Percentiles rank a stretch among this genome's conserved stretches.
phyloP scores from a whole-genome alignment of 768 basidiomycete species.

The Pleurotus cornucopiae region DNA sequence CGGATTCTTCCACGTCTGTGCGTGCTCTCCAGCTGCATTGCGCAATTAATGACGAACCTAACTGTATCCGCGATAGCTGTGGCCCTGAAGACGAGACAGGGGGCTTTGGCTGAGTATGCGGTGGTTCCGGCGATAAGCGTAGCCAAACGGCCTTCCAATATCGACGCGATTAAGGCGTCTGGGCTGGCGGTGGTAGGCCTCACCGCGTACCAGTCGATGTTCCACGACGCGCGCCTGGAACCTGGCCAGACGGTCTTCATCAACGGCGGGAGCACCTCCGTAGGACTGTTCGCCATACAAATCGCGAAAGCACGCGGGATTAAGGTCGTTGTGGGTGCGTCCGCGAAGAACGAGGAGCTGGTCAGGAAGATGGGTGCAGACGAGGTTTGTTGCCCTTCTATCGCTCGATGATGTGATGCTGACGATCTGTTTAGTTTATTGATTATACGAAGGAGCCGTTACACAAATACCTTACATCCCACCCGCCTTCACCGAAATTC shows the following conservation, averaged over 20 bases:
- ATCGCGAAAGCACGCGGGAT: conserved; percentile 64
- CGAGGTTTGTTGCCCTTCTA: conserved; percentile 32
- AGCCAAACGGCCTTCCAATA: conserved; percentile 39
- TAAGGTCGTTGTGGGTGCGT: conserved; percentile 55
- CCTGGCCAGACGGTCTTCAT: conserved; percentile 58
- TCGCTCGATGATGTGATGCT: not conserved
- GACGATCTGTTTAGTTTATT: conserved; percentile 36
- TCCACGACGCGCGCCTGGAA: conserved; percentile 45
- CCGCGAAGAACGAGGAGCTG: conserved; percentile 53
- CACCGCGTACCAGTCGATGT: conserved; percentile 57
- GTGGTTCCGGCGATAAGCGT: conserved; percentile 38
- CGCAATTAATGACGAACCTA: not conserved
- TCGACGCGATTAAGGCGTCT: conserved; percentile 55
- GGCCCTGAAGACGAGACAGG: conserved; percentile 37
- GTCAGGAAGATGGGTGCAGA: conserved; percentile 63
- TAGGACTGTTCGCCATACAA: conserved; percentile 68
- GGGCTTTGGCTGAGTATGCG: conserved; percentile 56
- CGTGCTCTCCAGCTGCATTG: conserved; percentile 10
- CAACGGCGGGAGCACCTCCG: conserved; percentile 66
- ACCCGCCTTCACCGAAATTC: conserved; percentile 47
- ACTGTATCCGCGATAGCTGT: conserved; percentile 20
- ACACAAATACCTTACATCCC: conserved; percentile 35
- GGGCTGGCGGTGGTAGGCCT: conserved; percentile 54
- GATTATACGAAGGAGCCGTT: conserved; percentile 58
- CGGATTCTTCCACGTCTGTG: conserved; percentile 44